Evolutionary conservation across 352 stramenopile species (phyloP), one percentile per base, ranked within the genome.

Genomic region (Pythium guiyangense): DNA sequence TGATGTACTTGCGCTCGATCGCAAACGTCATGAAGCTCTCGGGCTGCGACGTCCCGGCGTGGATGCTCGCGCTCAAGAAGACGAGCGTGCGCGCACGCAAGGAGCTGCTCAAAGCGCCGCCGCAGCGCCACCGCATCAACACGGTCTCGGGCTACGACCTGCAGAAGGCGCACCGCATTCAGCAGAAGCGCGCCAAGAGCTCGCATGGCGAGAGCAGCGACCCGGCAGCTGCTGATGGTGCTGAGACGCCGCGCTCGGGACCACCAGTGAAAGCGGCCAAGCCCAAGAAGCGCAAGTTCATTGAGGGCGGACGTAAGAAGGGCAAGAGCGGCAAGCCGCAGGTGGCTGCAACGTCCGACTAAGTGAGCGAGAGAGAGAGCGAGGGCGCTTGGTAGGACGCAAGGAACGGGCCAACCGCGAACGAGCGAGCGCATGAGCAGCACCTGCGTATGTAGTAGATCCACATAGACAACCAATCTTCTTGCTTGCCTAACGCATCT

Each of bases 21-120:
- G 97, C 97, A 20, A 99, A 99, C 63, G 92, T 99, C 43, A 99
- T 99, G 92, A 97, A 97, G 63, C 77, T 98, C n/a, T 98, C 86
- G 49, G 97, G 97, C 34, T 98, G 96, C 63, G 89, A 98, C 20
- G 96, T 99, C 15, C 95, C 96, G 15, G 88, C 98, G 37, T 99
- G 97, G 97, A 99, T 99, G 96, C 80, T 99, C 39, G 86, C 87
- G 62, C 74, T 99, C 42, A 98, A 98, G 69, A 97, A 94, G 60
- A 74, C 84, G 51, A 94, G 78, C 4, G n/a, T 47, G 18, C 55
- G 55, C 39, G 55, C 88, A 47, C 81, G 82, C 48, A 92, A 92
- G 69, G 70, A 93, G 53, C 69, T 95, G 49, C 60, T 95, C 50
- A 93, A 92, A 69, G 79, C 81, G 20, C 85, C 85, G 39, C 73